Conservation (phyloP, 2,329 filamentous ascomycete species). For the Cladosporium sp. region DNA sequence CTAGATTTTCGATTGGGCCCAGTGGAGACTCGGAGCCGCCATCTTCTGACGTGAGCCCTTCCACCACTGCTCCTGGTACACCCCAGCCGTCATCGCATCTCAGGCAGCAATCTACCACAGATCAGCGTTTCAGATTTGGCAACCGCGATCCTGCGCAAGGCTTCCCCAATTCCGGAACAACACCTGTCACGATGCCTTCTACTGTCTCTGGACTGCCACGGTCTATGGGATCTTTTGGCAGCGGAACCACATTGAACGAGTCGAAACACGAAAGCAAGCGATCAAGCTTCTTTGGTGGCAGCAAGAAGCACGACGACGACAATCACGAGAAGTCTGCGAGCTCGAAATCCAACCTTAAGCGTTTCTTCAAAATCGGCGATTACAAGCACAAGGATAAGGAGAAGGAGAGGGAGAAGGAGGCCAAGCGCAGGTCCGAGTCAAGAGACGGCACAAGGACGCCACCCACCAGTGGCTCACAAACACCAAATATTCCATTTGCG, state of each 20-base stretch:
- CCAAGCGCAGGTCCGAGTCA: slow-evolving; percentile 30
- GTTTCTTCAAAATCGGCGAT: slow-evolving; percentile 86
- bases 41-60: slow-evolving; percentile 64
- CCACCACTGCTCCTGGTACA: slow-evolving; percentile 54
- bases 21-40: slow-evolving; percentile 55
- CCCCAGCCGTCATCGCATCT: slow-evolving; percentile 37
- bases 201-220: slow-evolving; percentile 43
- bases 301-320: slow-evolving; percentile 55
- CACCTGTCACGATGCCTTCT: slow-evolving; percentile 27
- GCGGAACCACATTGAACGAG: slow-evolving; percentile 33
- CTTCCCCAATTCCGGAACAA: slow-evolving; percentile 46
- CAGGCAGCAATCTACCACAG: slow-evolving; percentile 15
- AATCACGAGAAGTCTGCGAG: slow-evolving; percentile 36
- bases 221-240: slow-evolving; percentile 48
- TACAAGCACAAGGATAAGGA: slow-evolving; percentile 65
- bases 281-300: slow-evolving; percentile 56
- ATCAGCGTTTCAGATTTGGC: slow-evolving; percentile 74
- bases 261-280: slow-evolving; percentile 50
- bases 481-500: slow-evolving; percentile 72
- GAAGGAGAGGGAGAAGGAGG: slow-evolving; percentile 41
- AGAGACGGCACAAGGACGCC: slow-evolving; percentile 33
- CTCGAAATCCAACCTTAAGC: slow-evolving; percentile 92
- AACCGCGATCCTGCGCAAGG: slow-evolving; percentile 68
- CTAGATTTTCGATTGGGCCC: slow-evolving; percentile 60
- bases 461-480: slow-evolving; percentile 39